Evolutionary conservation across 2,329 filamentous ascomycete genomes (phyloP), one percentile per base, ranked within the genome.

Genomic region (Didymellaceae sp.): DNA sequence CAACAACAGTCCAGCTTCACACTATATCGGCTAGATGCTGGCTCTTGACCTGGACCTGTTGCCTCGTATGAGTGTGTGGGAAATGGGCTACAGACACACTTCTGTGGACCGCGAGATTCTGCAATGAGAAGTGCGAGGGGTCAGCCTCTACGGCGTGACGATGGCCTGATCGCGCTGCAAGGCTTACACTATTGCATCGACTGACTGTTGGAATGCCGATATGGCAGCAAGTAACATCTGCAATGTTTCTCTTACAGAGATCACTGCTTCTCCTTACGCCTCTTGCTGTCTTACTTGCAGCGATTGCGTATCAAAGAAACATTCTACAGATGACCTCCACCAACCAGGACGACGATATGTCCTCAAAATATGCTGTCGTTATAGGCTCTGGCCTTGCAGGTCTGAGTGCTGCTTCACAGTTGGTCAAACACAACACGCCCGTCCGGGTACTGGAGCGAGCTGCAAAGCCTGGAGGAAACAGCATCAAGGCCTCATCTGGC

Each of bases 331-430:
- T 52, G 48, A 34, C 45, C 8, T 43, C 45, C 9, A 28, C 31
- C 25, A 45, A 39, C 20, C 32, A 48, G n/a, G 22, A 52, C 16
- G 30, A 45, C 28, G 45, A 52, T 28, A 57, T 57, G 46, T 25
- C 52, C 13, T 28, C 50, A 8, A 35, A 33, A 32, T 52, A 54
- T 39, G 82, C 85, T 14, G 82, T 87, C 16, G 75, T 87, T 1
- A 80, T 88, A n/a, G 85, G 85, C 37, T 84, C 84, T 5, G 86
- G 85, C 13, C 80, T 88, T 0, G 84, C 85, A 5, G 85, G 85
- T 2, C 75, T 88, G 1, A 79, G 81, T 1, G 84, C 85, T 14
- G 80, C 84, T 3, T 78, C 81, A 31, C 77, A 82, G 52, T 80
- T 86, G 6, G 72, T 87, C 4, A 69, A 75, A 3, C 75, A 78